Evolutionary conservation across 306 rosid species (phyloP).

Genomic region (Medicago lupulina): DNA sequence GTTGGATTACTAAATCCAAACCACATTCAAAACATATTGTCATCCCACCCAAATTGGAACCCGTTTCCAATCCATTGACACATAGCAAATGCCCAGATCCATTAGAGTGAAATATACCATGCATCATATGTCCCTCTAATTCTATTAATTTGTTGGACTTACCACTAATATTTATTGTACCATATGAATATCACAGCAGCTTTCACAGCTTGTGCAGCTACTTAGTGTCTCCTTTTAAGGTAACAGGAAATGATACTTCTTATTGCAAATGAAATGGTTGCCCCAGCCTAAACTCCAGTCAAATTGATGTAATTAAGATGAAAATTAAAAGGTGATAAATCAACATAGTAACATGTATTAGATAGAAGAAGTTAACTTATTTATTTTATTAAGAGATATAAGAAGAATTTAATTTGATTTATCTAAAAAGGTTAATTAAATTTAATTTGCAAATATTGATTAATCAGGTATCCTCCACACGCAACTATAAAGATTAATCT

Average conservation of each 20-base stretch:
- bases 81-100: constrained; percentile 87
- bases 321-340: neutral
- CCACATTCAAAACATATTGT: no score
- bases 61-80: constrained; percentile 77
- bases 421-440: no score
- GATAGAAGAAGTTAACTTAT: neutral
- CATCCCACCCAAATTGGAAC: constrained; percentile 66
- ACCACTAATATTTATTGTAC: constrained; percentile 42
- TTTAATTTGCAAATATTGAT: no score
- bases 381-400: no score
- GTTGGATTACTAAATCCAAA: no score
- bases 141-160: constrained; percentile 56
- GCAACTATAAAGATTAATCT: no score
- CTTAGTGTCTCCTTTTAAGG: constrained; percentile 72
- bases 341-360: neutral
- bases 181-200: constrained; percentile 39
- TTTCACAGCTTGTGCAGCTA: constrained; percentile 54
- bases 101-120: constrained; percentile 87
- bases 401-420: no score
- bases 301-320: constrained; percentile 28
- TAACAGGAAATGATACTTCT: constrained; percentile 85
- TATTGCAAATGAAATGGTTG: constrained; percentile 75
- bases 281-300: constrained; percentile 72
- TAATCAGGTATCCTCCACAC: no score
- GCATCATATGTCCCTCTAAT: constrained; percentile 71